Percentiles rank a stretch among this genome's conserved stretches.
Conservation (phyloP, 1,284 basidiomycete genomes). For the Veloporphyrellus conicus region DNA sequence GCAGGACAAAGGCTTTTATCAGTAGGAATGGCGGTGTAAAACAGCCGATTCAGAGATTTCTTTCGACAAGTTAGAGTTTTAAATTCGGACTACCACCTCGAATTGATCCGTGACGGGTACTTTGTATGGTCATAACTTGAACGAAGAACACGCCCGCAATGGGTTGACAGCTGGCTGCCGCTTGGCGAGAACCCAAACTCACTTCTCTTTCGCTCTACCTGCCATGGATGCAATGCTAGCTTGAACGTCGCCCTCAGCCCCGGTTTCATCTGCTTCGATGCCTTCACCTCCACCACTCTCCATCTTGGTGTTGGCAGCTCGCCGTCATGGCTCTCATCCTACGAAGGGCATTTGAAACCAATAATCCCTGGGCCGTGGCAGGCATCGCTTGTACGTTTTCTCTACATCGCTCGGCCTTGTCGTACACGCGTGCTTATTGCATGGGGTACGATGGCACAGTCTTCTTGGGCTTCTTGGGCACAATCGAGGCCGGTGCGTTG, state of each 20-base stretch:
- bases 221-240: conserved; percentile 29
- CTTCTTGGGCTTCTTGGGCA: conserved; percentile 70
- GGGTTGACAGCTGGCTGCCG: too few species aligned
- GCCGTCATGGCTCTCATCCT: conserved; percentile 67
- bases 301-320: conserved; percentile 76
- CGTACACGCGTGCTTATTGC: not conserved
- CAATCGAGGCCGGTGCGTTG: conserved; percentile 56
- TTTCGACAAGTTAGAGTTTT: too few species aligned
- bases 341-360: conserved; percentile 69
- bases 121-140: too few species aligned
- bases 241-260: conserved; percentile 74
- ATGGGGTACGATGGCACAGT: conserved; percentile 36
- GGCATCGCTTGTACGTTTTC: conserved; percentile 59
- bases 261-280: conserved; percentile 66
- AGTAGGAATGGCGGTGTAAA: too few species aligned
- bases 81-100: too few species aligned
- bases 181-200: too few species aligned
- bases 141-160: too few species aligned
- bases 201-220: not conserved
- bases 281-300: conserved; percentile 57
- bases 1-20: too few species aligned
- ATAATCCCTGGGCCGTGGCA: conserved; percentile 70
- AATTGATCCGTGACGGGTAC: too few species aligned
- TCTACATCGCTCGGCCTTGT: not conserved
- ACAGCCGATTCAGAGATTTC: too few species aligned